Evolutionary conservation across 495 filamentous ascomycete species (phyloP), one percentile per base, ranked within the genome.

Genomic region (Xylaria telfairii): DNA sequence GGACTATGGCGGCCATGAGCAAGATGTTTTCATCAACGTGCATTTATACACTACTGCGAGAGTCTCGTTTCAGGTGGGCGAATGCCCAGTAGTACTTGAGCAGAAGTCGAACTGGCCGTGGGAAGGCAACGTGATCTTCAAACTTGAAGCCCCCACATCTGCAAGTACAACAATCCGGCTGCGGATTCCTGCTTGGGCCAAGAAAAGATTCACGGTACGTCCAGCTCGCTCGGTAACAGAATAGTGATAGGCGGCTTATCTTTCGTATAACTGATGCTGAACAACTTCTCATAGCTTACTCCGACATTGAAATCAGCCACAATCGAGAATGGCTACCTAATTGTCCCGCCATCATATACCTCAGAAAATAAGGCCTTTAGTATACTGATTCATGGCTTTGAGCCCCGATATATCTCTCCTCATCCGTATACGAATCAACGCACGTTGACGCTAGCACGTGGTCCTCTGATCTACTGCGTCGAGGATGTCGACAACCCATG

Each of bases 401-500:
- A 80, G 71, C 82, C 86, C 59, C 82, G 82, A 30, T 80, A 84
- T 39, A 77, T 86, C 51, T 78, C 81, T 26, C 84, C 87, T 19
- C 83, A 88, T 70, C 85, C 85, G 5, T 81, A 86, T 62, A 83
- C 86, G 10, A 84, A 83, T 69, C 85, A 87, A 69, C 79, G 82
- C 44, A 84, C 83, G 12, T 68, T 85, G 34, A 81, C 84, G 32
- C 74, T 90, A 56, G 87, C 83, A 6, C 78, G 86, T 41, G 88
- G 87, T 9, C 87, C 87, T 4, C 76, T 89, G 47, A 80, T 89
- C 13, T 90, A 89, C 76, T 90, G 87, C 72, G 81, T 87, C 19
- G 88, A 89, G 68, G 87, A 89, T 69, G 65, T 80, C 46, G 87
- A 89, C 73, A 88, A 89, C 72, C 71, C 82, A n/a, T 89, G 87